Evolutionary conservation across 2,329 filamentous ascomycete genomes (phyloP), one percentile per base, ranked within the genome.

Genomic region (Graphilbum sp.): DNA sequence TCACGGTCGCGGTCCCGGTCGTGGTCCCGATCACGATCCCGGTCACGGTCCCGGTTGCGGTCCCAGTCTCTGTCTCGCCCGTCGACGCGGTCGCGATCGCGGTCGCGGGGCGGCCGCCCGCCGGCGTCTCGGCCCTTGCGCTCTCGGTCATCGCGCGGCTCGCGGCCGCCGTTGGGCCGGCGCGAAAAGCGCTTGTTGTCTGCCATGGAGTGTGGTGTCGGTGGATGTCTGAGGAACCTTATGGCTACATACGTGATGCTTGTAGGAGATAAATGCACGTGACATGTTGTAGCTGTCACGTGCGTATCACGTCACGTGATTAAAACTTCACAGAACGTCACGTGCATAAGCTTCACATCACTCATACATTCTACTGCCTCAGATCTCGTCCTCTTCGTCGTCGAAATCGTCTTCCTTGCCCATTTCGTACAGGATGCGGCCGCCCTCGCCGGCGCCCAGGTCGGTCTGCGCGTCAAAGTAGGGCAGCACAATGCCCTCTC

Each of bases 391-490:
- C 51, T 95, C 55, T 40, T 59, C 55, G 19, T 59, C 56, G 42
- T 59, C 56, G 41, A 95, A 96, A 54, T 96, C 86, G 57, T 98
- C 90, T 61, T 96, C 90, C 45, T 76, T 72, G 2, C 87, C 88
- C 82, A 96, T 93, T 49, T 96, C 88, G 55, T 98, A 98, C 51
- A 98, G 54, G 46, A 98, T 98, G 43, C 88, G 70, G 0, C 90
- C 90, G 5, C 90, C 88, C 50, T 93, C 85, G 0, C 87, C 87
- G 1, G 73, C 69, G 1, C 76, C 79, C 37, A 75, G 69, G 35
- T 79, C 79, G 38, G 75, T 83, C 66, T 98, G 90, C 19, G 90
- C 90, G 62, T 98, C 90, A 58, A 92, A 95, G 55, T 98, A 96
- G 15, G 90, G 90, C 56, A 96, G 55, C 31, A 96, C 82, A 9